Evolutionary conservation across 2,329 filamentous ascomycete genomes (phyloP).

Genomic region (Verruconis gallopava): DNA sequence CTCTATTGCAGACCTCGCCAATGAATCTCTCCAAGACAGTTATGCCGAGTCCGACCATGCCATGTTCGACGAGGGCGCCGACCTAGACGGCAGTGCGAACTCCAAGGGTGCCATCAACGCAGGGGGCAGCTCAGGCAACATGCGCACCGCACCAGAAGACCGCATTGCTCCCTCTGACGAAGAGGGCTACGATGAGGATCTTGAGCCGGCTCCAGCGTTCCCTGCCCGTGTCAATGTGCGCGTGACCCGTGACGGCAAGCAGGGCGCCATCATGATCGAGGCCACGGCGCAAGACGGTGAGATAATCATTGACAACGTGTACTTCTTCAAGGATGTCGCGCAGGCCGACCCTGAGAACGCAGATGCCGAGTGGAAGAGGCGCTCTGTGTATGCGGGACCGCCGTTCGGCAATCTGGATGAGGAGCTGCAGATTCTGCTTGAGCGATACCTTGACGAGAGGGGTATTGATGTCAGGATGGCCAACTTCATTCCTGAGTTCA

Average conservation of each 20-base stretch:
- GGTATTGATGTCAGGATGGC: conserved; percentile 80
- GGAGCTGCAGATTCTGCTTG: conserved; percentile 82
- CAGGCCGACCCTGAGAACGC: conserved; percentile 64
- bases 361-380: conserved; percentile 63
- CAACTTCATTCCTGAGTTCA: conserved; percentile 87
- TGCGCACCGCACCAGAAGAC: conserved; percentile 43
- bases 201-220: conserved; percentile 45
- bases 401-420: conserved; percentile 91
- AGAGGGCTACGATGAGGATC: conserved; percentile 34
- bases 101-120: conserved; percentile 29
- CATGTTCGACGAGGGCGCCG: conserved; percentile 42
- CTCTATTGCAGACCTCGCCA: conserved; percentile 69
- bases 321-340: conserved; percentile 68
- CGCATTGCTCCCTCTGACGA: conserved; percentile 45
- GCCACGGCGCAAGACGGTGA: conserved; percentile 73
- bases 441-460: conserved; percentile 89
- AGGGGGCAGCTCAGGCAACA: conserved; percentile 21
- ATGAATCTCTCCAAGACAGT: conserved; percentile 28
- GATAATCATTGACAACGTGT: conserved; percentile 81
- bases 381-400: conserved; percentile 76
- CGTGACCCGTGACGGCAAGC: conserved; percentile 70
- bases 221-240: conserved; percentile 76
- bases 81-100: conserved; percentile 37
- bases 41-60: conserved; percentile 45
- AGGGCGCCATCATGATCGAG: conserved; percentile 74